Evolutionary conservation across 129 eudicot genomes (phyloP), one percentile per base, ranked within the genome.

Genomic region (Lactuca saligna): DNA sequence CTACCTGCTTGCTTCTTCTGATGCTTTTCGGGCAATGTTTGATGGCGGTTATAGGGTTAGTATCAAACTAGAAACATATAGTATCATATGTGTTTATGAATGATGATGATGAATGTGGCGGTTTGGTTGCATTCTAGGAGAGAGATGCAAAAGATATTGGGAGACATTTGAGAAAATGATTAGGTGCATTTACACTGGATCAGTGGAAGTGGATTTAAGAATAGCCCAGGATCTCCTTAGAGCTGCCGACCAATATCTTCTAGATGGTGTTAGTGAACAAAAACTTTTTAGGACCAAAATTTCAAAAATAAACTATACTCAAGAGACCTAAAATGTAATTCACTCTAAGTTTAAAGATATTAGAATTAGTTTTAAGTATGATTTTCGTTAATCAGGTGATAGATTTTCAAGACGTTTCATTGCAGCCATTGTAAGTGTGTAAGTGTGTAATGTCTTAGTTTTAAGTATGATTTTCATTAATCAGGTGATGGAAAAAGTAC

Each of bases 21-120:
- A 94, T 83, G 96, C 97, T 67, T 94, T 94, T 49, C 84, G 89
- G 37, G 99, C 96, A 62, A 85, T 87, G 95, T 87, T 94, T 80
- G 92, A 86, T 76, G 99, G 99, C 61, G 97, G 96, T 66, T 94
- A 89, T 74, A 77, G 84, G 90, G 99, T 94, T 60, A 75, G 83
- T 73, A 20, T 20, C 57, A 48, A 38, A 37, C 25, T 38, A 51
- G 16, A 34, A 17, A 17, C 61, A 38, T 63, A 56, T 63, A 54
- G 44, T 31, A 50, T 50, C 33, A 20, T 41, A 29, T 29, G 53
- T 59, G 34, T 58, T 29, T 75, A 25, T 54, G 6, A 14, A 61
- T 75, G n/a, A 20, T 20, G 20, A 20, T 20, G 20, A 20, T 20
- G 20, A 20, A 20, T 20, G 20, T 20, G 20, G 20, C 1, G 20